A percentile compares a stretch with the other conserved stretches of the same genome.
These are phyloP conservation scores for Larix kaempferi DNA, from an alignment of 75 land plant genomes.

Conservation along the genomic window DNA sequence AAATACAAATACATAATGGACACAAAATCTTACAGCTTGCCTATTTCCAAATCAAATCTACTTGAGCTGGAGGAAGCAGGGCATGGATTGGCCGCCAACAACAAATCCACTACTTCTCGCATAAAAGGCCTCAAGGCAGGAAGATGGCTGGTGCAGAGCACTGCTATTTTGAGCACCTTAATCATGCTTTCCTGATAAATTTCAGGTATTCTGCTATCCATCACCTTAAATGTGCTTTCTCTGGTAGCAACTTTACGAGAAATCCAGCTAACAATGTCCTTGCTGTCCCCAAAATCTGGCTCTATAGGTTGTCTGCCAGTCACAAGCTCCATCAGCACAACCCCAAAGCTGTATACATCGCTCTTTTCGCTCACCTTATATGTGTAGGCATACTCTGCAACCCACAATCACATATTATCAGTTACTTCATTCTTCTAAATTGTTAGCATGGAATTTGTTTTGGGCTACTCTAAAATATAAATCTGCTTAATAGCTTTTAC, in stretches of 20 bases:
- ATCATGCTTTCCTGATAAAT: slow-evolving; percentile 33
- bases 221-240: slow-evolving; percentile 20
- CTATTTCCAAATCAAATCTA: too few species aligned
- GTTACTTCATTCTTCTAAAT: neutral
- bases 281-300: slow-evolving; percentile 58
- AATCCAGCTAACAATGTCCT: slow-evolving; percentile 63
- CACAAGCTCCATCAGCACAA: slow-evolving; percentile 72
- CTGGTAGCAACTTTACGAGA: slow-evolving; percentile 17
- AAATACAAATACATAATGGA: too few species aligned
- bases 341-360: slow-evolving; percentile 80
- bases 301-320: slow-evolving; percentile 66
- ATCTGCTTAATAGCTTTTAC: too few species aligned
- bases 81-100: slow-evolving; percentile 27
- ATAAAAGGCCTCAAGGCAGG: slow-evolving; percentile 51
- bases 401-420: neutral
- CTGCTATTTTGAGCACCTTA: slow-evolving; percentile 39
- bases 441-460: too few species aligned
- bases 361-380: slow-evolving; percentile 63
- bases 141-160: slow-evolving; percentile 44
- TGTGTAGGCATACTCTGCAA: slow-evolving; percentile 71
- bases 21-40: too few species aligned
- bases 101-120: slow-evolving; percentile 63
- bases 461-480: too few species aligned
- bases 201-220: slow-evolving; percentile 36
- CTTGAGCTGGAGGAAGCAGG: too few species aligned